Percentiles rank a stretch among this genome's conserved stretches.
Conservation (phyloP, 129 eudicot species). For the Smallanthus sonchifolius region DNA sequence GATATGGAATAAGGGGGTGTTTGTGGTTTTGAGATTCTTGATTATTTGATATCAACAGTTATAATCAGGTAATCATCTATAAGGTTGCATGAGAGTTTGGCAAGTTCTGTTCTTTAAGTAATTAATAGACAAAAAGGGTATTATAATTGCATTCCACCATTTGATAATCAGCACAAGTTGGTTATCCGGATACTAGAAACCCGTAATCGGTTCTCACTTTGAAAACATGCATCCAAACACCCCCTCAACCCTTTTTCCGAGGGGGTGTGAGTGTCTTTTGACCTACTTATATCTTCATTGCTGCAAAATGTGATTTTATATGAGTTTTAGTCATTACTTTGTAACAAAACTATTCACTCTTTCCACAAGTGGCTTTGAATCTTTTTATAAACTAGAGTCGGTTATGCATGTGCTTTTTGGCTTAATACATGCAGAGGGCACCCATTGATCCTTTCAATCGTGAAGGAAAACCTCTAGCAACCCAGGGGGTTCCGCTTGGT, state of each 20-base stretch:
- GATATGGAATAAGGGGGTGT: background rate
- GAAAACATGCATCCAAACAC: background rate
- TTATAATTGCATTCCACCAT: no score
- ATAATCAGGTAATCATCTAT: background rate
- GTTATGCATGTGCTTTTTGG: background rate
- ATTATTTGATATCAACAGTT: background rate
- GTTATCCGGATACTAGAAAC: background rate
- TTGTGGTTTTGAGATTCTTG: background rate
- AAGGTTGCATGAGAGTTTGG: background rate
- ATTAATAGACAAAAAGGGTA: background rate
- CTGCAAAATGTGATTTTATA: background rate
- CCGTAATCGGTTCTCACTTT: background rate
- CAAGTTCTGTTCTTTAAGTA: background rate
- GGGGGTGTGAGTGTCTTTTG: background rate
- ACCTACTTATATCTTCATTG: background rate
- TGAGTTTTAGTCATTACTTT: background rate
- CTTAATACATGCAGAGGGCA: conserved; percentile 60
- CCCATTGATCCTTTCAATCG: conserved; percentile 93
- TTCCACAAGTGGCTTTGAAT: background rate
- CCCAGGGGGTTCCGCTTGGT: conserved; percentile 85
- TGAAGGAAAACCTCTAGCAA: conserved; percentile 72
- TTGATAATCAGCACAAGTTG: background rate
- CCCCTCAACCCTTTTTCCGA: background rate
- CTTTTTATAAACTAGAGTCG: conserved; percentile 3
- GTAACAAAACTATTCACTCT: background rate